Evolutionary conservation across 768 basidiomycete species (phyloP).

Genomic region (Tylopilus sp.): DNA sequence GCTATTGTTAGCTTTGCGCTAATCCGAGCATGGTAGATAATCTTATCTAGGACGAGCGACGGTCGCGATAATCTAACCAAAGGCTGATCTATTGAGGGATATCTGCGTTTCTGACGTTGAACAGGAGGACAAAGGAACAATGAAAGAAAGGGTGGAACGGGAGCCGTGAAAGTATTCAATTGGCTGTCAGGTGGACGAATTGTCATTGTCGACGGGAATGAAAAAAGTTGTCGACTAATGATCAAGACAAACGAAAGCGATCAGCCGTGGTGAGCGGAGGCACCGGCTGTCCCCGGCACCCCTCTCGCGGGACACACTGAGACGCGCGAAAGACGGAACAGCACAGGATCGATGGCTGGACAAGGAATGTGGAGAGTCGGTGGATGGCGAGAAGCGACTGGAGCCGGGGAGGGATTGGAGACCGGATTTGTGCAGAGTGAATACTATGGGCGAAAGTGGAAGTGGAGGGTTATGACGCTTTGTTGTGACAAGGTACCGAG

Average conservation of each 20-base stretch:
- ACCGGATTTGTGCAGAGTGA: background rate
- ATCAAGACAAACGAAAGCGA: background rate
- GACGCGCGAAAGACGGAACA: constrained; percentile 6
- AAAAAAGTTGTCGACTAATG: background rate
- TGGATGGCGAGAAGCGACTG: constrained; percentile 12
- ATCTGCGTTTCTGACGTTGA: no score
- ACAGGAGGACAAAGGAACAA: background rate
- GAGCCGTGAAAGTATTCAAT: no score
- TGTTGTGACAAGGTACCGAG: constrained; percentile 8
- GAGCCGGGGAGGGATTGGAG: background rate
- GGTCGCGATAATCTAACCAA: constrained; percentile 7
- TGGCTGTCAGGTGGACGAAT: background rate
- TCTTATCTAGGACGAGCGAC: constrained; percentile 22
- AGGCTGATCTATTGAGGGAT: background rate
- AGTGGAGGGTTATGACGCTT: background rate
- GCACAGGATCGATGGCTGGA: constrained; percentile 6
- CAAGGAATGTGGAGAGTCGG: constrained; percentile 7
- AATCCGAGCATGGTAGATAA: constrained; percentile 2
- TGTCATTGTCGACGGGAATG: background rate
- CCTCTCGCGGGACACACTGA: background rate
- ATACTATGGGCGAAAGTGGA: background rate
- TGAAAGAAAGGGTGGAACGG: background rate
- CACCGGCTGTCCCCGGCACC: background rate
- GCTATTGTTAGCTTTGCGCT: constrained; percentile 15
- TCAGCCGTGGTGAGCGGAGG: constrained; percentile 6